These are phyloP conservation scores for Saccharomycopsis guyanensis DNA, from an alignment of 805 yeast species.

Conservation along the genomic window DNA sequence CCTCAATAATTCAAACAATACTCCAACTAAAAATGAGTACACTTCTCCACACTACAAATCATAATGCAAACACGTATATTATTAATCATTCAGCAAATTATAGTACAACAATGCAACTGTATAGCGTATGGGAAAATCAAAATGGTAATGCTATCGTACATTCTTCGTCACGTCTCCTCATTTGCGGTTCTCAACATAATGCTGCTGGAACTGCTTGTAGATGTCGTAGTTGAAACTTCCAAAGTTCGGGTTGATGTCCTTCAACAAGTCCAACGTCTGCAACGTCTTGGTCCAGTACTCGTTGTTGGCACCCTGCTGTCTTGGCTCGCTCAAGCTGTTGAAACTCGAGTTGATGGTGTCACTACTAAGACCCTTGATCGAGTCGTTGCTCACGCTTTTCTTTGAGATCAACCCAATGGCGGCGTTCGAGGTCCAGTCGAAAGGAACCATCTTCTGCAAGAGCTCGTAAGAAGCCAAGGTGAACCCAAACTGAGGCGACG, in stretches of 20 bases:
- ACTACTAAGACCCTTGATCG: conserved; percentile 4
- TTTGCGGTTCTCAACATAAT: conserved; percentile 7
- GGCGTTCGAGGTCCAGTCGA: conserved; percentile 29
- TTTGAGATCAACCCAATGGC: conserved; percentile 2
- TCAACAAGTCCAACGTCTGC: conserved; percentile 52
- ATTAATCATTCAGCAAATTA: background rate
- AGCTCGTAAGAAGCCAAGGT: conserved; percentile 96
- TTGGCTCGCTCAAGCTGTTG: conserved; percentile 9
- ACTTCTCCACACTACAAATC: too few relatives aligned
- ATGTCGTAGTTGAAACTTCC: conserved; percentile 45
- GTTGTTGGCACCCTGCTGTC: conserved; percentile 32
- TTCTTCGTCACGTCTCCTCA: background rate
- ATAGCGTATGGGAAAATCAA: background rate
- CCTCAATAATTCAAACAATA: too few relatives aligned
- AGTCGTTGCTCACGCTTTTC: conserved; percentile 2
- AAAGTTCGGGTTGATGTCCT: conserved; percentile 56
- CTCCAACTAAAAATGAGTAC: too few relatives aligned
- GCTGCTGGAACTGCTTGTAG: conserved; percentile 33
- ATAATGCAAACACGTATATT: background rate
- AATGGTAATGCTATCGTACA: background rate
- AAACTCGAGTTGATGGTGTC: conserved; percentile 4
- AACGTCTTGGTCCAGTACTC: conserved; percentile 46
- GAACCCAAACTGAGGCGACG: conserved; percentile 97
- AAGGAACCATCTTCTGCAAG: conserved; percentile 72
- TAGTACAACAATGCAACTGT: background rate